Percentiles rank a stretch among this genome's conserved stretches.
phyloP scores from a whole-genome alignment of 345 rosid genomes.

The Eucalyptus leucophloia region DNA sequence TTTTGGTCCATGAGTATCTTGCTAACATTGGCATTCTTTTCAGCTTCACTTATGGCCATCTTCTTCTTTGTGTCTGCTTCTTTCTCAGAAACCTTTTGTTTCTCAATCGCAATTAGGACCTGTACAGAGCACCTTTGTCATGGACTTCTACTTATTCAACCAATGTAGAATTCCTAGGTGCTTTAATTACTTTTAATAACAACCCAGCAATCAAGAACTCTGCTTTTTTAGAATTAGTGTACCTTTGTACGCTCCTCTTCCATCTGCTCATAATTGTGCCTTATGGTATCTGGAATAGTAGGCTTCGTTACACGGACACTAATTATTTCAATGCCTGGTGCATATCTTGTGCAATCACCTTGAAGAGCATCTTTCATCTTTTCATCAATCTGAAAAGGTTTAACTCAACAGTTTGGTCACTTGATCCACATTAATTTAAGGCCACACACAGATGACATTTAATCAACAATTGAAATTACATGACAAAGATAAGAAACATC shows the following conservation, averaged over 20 bases:
- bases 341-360: slow-evolving; percentile 77
- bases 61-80: slow-evolving; percentile 81
- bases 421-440: not conserved
- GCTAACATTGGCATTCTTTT: slow-evolving; percentile 76
- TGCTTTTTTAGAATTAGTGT: not conserved
- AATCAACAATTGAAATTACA: not conserved
- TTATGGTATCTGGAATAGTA: slow-evolving; percentile 63
- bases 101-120: slow-evolving; percentile 84
- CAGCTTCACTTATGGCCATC: slow-evolving; percentile 92
- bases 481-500: not conserved
- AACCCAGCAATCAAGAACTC: not conserved
- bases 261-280: slow-evolving; percentile 79
- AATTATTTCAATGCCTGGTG: slow-evolving; percentile 88
- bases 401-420: not conserved
- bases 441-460: not conserved
- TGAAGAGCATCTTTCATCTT: slow-evolving; percentile 97
- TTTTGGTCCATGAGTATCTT: slow-evolving; percentile 80
- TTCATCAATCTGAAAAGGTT: slow-evolving; percentile 63
- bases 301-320: slow-evolving; percentile 96
- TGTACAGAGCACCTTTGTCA: slow-evolving; percentile 2
- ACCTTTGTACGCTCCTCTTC: slow-evolving; percentile 97
- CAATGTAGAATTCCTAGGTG: not conserved
- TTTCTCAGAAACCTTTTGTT: slow-evolving; percentile 79
- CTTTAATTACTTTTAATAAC: not conserved
- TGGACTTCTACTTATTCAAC: not conserved